Evolutionary conservation across 2,329 filamentous ascomycete species (phyloP).

Genomic region (Ceratocystis colombiana): DNA sequence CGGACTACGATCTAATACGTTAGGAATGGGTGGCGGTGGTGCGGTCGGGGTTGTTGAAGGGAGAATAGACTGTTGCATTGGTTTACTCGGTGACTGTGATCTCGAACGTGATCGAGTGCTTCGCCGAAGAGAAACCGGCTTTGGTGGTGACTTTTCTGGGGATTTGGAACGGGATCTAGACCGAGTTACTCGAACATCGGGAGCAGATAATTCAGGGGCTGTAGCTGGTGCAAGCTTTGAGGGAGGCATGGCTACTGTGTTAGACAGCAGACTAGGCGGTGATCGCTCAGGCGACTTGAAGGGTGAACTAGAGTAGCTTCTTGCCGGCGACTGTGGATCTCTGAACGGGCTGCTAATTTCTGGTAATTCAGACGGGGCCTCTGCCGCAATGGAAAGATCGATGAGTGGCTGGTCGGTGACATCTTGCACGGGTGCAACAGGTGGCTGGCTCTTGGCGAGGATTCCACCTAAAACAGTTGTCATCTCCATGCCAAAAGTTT

Average conservation of each 20-base stretch:
- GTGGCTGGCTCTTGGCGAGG: slow-evolving; percentile 31
- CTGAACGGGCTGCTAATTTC: slow-evolving; percentile 22
- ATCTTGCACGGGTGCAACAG: background rate
- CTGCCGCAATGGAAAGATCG: slow-evolving; percentile 25
- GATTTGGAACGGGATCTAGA: slow-evolving; percentile 21
- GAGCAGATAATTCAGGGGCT: background rate
- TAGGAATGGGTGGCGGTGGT: slow-evolving; percentile 1
- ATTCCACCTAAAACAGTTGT: slow-evolving; percentile 56
- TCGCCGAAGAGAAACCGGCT: background rate
- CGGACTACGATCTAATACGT: slow-evolving; percentile 16
- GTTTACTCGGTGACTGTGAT: slow-evolving; percentile 22
- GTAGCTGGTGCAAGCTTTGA: background rate
- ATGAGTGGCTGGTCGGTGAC: slow-evolving; percentile 27
- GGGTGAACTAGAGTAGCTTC: slow-evolving; percentile 23
- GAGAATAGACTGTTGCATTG: background rate
- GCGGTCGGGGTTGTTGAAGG: slow-evolving; percentile 18
- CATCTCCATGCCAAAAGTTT: slow-evolving; percentile 57
- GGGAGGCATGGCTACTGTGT: background rate
- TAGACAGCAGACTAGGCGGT: slow-evolving; percentile 9
- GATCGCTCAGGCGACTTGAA: slow-evolving; percentile 22
- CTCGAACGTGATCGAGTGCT: slow-evolving; percentile 3
- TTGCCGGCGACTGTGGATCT: slow-evolving; percentile 16
- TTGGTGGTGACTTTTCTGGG: slow-evolving; percentile 18
- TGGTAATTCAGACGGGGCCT: background rate
- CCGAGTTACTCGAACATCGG: slow-evolving; percentile 18